Evolutionary conservation across 139 green algal genomes (phyloP), one percentile per base, ranked within the genome.

Genomic region (Chlamydomonas sp.): DNA sequence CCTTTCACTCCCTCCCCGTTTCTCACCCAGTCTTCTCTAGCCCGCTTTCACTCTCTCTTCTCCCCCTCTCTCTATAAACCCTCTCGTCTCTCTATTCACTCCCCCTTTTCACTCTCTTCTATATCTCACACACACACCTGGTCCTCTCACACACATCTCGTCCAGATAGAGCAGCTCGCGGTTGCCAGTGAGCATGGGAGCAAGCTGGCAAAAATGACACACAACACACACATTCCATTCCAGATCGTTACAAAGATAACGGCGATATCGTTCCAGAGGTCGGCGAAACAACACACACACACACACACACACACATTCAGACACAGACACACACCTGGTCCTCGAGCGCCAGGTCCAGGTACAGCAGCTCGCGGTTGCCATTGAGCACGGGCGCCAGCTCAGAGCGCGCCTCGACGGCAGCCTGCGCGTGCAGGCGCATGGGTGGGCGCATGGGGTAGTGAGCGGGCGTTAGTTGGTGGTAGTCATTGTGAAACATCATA

Each of bases 301-400:
- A 59, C 48, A n/a, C 4, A n/a, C n/a, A 59, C 48, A 10, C 4
- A 59, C 48, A 59, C 43, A 10, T 50, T 50, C 16, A n/a, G 43
- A 50, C 10, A 96, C 90, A 22, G 90, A 65, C 20, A n/a, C 93
- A 71, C 31, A 92, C 86, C 58, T 88, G 80, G 58, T 88, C 84
- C 85, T 98, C 95, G 62, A 99, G 83, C 5, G 95, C 90, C 48
- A 98, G 76, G 79, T 98, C 94, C 34, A 99, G 78, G 81, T 98
- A 99, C 67, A 99, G 81, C 74, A 96, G 63, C 63, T 98, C 95
- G 34, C 80, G 72, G 73, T 89, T 82, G 73, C 74, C 80, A 3
- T 64, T 24, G 48, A 95, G 67, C 2, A 76, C 47, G 26, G 71
- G 69, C 3, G 77, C 72, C 58, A 99, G 78, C 84, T 96, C 91